Percentiles rank a stretch among this genome's conserved stretches.
phyloP scores from a whole-genome alignment of 2,329 filamentous ascomycete species.

The Tympanopsis confertula region DNA sequence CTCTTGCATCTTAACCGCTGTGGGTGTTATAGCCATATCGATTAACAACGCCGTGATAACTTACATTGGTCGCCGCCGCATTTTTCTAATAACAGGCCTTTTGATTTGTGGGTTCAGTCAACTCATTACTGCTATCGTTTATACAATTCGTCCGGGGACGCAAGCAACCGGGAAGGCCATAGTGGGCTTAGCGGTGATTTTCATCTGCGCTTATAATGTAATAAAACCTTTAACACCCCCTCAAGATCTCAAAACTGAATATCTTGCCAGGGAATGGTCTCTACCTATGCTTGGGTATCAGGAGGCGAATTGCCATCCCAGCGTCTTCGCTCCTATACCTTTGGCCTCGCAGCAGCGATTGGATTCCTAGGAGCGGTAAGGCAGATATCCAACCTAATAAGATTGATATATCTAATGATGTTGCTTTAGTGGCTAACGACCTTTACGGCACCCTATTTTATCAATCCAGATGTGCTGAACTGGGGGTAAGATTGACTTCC shows the following conservation, averaged over 20 bases:
- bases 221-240: not conserved
- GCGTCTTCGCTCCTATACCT: conserved; percentile 41
- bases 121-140: conserved; percentile 38
- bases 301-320: conserved; percentile 46
- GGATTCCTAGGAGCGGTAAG: conserved; percentile 37
- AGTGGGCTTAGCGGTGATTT: conserved; percentile 38
- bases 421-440: conserved; percentile 33
- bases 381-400: no score
- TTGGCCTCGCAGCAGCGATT: conserved; percentile 38
- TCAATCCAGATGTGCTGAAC: conserved; percentile 37
- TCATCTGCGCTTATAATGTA: conserved; percentile 39
- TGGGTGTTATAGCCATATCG: conserved; percentile 41
- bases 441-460: conserved; percentile 48
- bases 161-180: conserved; percentile 29
- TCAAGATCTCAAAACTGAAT: not conserved
- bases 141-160: conserved; percentile 27
- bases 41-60: conserved; percentile 40
- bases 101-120: conserved; percentile 38
- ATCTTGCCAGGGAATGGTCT: conserved; percentile 27
- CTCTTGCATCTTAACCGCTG: conserved; percentile 37
- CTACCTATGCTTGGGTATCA: conserved; percentile 43
- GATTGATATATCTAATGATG: conserved; percentile 4
- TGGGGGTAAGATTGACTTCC: conserved; percentile 33
- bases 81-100: conserved; percentile 38
- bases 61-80: conserved; percentile 35